phyloP scores from a whole-genome alignment of 2,329 filamentous ascomycete species.

The Xylaria sp. region DNA sequence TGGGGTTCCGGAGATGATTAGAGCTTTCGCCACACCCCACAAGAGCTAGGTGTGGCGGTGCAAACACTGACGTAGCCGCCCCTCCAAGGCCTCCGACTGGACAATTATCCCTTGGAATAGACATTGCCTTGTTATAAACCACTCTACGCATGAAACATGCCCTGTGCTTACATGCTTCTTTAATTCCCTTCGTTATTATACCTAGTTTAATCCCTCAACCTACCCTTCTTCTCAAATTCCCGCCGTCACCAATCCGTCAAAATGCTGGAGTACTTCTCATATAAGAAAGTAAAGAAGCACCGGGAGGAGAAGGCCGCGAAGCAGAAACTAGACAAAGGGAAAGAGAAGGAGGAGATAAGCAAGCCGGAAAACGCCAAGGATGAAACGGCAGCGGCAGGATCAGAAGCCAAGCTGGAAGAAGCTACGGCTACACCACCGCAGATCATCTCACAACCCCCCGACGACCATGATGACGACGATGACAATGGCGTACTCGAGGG shows the following conservation, averaged over 20 bases:
- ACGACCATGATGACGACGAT: constrained; percentile 18
- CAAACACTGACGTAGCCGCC: constrained; percentile 35
- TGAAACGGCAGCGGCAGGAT: constrained; percentile 29
- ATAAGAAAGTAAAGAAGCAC: constrained; percentile 72
- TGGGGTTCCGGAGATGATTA: not conserved
- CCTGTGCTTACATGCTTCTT: not conserved
- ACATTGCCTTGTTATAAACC: not conserved
- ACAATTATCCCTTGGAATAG: not conserved
- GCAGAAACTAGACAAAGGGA: constrained; percentile 43
- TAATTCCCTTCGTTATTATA: not conserved
- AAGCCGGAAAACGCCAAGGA: constrained; percentile 44
- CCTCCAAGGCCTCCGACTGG: constrained; percentile 15
- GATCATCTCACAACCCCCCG: constrained; percentile 46
- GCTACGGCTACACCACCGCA: constrained; percentile 22
- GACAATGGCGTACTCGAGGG: constrained; percentile 39
- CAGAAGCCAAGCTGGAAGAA: constrained; percentile 5
- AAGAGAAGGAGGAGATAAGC: constrained; percentile 45
- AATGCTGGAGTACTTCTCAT: constrained; percentile 73
- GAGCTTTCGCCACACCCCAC: constrained; percentile 42
- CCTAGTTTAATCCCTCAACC: not conserved
- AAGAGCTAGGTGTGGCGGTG: constrained; percentile 35
- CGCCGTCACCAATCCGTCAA: not conserved
- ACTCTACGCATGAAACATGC: not conserved
- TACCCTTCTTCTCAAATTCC: not conserved
- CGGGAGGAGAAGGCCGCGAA: constrained; percentile 60